These are phyloP conservation scores for Cryphonectria nitschkei DNA, from an alignment of 2,329 filamentous ascomycete genomes.

Conservation along the genomic window DNA sequence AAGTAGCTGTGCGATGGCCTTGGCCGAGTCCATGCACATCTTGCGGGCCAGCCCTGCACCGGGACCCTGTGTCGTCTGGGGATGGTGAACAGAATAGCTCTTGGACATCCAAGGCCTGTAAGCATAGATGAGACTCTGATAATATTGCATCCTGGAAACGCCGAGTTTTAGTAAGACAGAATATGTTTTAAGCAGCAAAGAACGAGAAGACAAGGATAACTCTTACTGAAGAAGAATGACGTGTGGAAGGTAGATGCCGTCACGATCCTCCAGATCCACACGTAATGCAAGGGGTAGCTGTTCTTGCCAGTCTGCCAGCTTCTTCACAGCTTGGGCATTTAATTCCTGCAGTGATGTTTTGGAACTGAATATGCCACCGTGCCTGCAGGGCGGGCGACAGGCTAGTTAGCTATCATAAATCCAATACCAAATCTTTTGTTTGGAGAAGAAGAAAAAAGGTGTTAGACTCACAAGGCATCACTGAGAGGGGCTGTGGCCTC, in stretches of 20 bases:
- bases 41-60: constrained; percentile 41
- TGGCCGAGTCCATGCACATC: constrained; percentile 47
- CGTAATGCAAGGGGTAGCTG: background rate
- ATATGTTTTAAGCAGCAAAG: too few relatives aligned
- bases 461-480: background rate
- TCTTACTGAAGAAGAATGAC: background rate
- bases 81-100: background rate
- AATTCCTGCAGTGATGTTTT: too few relatives aligned
- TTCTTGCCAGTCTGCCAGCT: background rate
- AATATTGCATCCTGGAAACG: background rate
- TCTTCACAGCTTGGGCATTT: background rate
- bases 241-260: background rate
- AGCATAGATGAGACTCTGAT: background rate
- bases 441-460: too few relatives aligned
- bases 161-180: too few relatives aligned
- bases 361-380: too few relatives aligned
- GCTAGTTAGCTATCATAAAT: too few relatives aligned
- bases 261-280: background rate
- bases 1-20: constrained; percentile 37
- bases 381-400: too few relatives aligned
- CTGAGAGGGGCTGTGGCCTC: background rate
- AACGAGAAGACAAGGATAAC: too few relatives aligned
- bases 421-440: too few relatives aligned
- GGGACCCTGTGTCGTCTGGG: background rate
- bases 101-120: background rate